Evolutionary conservation across 139 green algal species (phyloP), one percentile per base, ranked within the genome.

Genomic region (Volvox reticuliferus): DNA sequence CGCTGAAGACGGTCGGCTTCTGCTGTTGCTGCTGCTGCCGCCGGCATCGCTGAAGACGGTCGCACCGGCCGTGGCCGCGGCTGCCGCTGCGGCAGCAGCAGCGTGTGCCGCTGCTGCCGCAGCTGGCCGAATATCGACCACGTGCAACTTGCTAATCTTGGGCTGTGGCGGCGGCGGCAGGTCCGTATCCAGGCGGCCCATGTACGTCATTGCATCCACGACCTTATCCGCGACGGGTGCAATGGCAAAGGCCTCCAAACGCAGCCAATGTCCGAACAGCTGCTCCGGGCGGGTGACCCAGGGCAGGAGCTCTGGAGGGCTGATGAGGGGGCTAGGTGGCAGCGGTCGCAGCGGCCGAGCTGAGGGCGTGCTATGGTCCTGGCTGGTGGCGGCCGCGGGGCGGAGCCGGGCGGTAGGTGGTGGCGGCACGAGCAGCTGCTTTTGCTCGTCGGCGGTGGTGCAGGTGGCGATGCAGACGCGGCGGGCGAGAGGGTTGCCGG

Each of bases 191-290:
- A 61, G n/a, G 12, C 5, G n/a, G 37, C 81, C 81, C 81, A 87
- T 87, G 81, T 62, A 76, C 16, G 61, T 61, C 28, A 87, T 12
- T 55, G 81, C 61, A 33, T 87, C 81, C 12, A 87, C 63, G 79
- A 91, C 71, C 69, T 92, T 92, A 22, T 81, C 71, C 24, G 89
- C 89, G 30, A 73, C 61, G 5, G 89, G 89, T 18, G 84, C 82
- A 16, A 92, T 63, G n/a, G 89, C 81, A 62, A 86, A 92, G 50
- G 89, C 89, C 82, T 92, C 88, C 80, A 92, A 63, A 30, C 88
- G 36, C 44, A 92, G 61, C 88, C 88, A 92, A 80, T 92, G 88
- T 6, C 88, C 79, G 17, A 65, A 79, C 33, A 92, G 88, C 79
- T 87, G 79, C 61, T 81, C 65, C 0, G 88, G 88, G 35, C 28